Evolutionary conservation across 106 monocot genomes (phyloP), one percentile per base, ranked within the genome.

Genomic region (Dendrobium huoshanense): DNA sequence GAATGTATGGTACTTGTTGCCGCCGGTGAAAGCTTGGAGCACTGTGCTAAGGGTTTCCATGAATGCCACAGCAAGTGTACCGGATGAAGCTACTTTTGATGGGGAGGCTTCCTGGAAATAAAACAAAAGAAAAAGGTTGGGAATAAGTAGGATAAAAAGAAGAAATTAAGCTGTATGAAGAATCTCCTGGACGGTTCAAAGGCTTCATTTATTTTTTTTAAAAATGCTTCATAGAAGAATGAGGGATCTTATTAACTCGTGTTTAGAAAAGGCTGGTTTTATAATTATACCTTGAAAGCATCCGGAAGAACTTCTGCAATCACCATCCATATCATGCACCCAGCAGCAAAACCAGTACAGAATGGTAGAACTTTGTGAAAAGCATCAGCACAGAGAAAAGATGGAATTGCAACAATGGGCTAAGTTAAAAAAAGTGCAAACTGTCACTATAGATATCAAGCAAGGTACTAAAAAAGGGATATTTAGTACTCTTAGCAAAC

Each of bases 291-390:
- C 95, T 99, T 99, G 79, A 99, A 99, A 79, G 98, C 92, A 90
- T 99, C 98, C 65, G 98, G 98, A 43, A 99, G 95, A 79, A 99
- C 98, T 82, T 99, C 98, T 44, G 95, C 94, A 80, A 99, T 90
- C 13, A 99, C 98, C 89, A 99, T 99, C 98, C 98, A 99, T 54
- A 99, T 91, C 98, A 99, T 99, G 81, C 98, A 99, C 41, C 98
- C 98, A 81, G 98, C 98, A 73, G 98, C 98, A 87, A 99, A 99
- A 37, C 98, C 98, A 20, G 98, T 95, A 87, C 98, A 99, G 56
- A 95, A 95, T 45, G 98, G 98, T 20, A 99, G 88, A 59, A 95
- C 84, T 82, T 95, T 99, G 79, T 95, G 85, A 61, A 99, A 99
- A 58, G 98, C 81, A 86, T 95, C 98, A 49, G 98, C 98, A 68